Conservation (phyloP, 768 basidiomycete species). For the Amanita exitialis region DNA sequence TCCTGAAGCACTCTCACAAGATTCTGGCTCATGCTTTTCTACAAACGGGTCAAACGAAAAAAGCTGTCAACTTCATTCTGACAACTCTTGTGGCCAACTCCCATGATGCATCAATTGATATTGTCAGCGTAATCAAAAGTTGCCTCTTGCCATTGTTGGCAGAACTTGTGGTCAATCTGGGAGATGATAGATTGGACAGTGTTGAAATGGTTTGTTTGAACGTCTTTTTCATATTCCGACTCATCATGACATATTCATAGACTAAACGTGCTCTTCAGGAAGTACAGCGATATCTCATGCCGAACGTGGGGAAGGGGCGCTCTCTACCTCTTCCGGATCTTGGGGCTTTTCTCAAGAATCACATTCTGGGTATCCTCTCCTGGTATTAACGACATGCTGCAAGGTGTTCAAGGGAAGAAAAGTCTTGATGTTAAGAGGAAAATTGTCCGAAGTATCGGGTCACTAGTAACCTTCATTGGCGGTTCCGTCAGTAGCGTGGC, state of each 20-base stretch:
- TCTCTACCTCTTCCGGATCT: conserved; percentile 27
- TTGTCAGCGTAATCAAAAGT: conserved; percentile 50
- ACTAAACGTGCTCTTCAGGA: conserved; percentile 27
- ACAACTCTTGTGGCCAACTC: conserved; percentile 43
- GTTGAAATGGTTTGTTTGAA: conserved; percentile 31
- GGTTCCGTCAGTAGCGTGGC: conserved; percentile 64
- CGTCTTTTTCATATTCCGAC: background rate
- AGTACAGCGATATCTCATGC: conserved; percentile 34
- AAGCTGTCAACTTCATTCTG: conserved; percentile 53
- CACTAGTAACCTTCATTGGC: conserved; percentile 61
- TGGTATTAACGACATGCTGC: conserved; percentile 79
- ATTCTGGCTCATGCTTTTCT: conserved; percentile 65
- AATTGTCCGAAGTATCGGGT: conserved; percentile 72
- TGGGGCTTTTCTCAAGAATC: conserved; percentile 53
- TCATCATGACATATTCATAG: conserved; percentile 11
- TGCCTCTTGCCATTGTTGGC: conserved; percentile 62
- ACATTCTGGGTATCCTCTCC: conserved; percentile 81
- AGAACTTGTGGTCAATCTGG: conserved; percentile 68
- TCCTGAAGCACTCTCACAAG: conserved; percentile 44
- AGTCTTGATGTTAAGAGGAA: conserved; percentile 57
- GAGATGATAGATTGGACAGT: conserved; percentile 46
- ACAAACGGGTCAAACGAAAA: conserved; percentile 44
- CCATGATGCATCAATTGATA: conserved; percentile 24
- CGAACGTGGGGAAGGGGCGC: conserved; percentile 16
- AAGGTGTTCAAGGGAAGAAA: conserved; percentile 76